These are phyloP conservation scores for Epichloe elymi DNA, from an alignment of 2,329 filamentous ascomycete species.

Conservation along the genomic window DNA sequence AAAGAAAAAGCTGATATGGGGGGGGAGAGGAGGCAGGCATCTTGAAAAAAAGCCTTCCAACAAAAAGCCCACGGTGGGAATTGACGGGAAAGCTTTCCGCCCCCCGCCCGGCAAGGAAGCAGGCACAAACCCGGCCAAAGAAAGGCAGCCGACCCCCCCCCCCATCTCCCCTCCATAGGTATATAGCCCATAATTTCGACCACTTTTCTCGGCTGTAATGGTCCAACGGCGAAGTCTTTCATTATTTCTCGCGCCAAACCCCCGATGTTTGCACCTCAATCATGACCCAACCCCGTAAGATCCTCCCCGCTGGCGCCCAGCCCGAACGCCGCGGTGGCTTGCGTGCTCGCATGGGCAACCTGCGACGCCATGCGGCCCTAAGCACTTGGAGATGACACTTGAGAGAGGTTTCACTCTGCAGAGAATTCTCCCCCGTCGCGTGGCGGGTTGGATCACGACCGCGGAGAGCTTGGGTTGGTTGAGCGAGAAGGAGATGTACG, in stretches of 20 bases:
- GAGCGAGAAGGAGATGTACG: slow-evolving; percentile 41
- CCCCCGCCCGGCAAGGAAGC: no score
- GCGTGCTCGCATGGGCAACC: slow-evolving; percentile 55
- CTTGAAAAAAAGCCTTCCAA: no score
- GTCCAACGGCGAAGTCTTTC: slow-evolving; percentile 47
- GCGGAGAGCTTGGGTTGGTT: slow-evolving; percentile 44
- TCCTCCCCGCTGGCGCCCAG: slow-evolving; percentile 47
- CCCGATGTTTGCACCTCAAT: slow-evolving; percentile 12
- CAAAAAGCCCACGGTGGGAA: no score
- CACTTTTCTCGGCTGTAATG: slow-evolving; percentile 41
- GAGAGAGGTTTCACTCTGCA: slow-evolving; percentile 63
- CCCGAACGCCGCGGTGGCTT: slow-evolving; percentile 53
- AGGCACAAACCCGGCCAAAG: background rate
- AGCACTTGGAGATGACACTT: slow-evolving; percentile 56
- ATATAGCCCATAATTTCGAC: slow-evolving; percentile 12
- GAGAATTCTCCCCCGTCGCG: slow-evolving; percentile 56
- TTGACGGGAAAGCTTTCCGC: no score
- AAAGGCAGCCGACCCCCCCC: no score
- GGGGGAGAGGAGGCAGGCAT: no score
- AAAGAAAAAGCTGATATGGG: no score
- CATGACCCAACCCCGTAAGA: slow-evolving; percentile 42
- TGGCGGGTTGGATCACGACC: slow-evolving; percentile 58
- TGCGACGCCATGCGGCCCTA: slow-evolving; percentile 48
- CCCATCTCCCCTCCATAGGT: background rate
- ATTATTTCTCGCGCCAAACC: slow-evolving; percentile 26